phyloP scores from a whole-genome alignment of 2,329 filamentous ascomycete genomes.

The Chalaropsis thielavioides region DNA sequence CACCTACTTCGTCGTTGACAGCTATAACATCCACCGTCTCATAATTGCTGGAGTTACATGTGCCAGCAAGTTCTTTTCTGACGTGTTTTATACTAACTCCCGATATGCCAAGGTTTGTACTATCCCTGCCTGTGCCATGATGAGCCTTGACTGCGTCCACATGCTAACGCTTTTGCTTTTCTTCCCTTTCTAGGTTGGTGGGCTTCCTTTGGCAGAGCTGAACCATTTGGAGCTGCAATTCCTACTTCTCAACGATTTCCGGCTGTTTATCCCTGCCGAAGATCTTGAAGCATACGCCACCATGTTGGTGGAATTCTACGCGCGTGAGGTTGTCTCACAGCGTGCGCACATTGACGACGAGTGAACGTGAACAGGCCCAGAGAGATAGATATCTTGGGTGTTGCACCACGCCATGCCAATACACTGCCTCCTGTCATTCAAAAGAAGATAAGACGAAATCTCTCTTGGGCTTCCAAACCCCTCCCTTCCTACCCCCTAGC shows the following conservation, averaged over 20 bases:
- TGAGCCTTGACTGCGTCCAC: neutral
- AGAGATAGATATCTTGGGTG: neutral
- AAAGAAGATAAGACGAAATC: neutral
- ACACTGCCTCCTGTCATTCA: neutral
- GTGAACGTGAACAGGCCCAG: neutral
- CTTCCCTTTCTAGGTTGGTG: conserved; percentile 60
- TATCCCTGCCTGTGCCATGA: neutral
- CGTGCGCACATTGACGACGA: neutral
- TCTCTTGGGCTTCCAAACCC: neutral
- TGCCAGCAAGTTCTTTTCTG: conserved; percentile 97
- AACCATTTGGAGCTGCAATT: conserved; percentile 97
- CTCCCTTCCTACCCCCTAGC: neutral
- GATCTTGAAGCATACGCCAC: conserved; percentile 95
- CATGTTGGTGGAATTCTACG: conserved; percentile 97
- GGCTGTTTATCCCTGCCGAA: conserved; percentile 81
- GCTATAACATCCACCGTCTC: conserved; percentile 94
- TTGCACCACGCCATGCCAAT: neutral
- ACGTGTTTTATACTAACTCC: conserved; percentile 98
- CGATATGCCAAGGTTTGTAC: conserved; percentile 85
- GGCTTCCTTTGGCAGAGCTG: conserved; percentile 76
- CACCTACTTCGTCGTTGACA: conserved; percentile 82
- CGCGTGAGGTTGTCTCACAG: conserved; percentile 59
- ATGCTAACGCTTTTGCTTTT: conserved; percentile 16
- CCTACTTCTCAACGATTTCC: conserved; percentile 86
- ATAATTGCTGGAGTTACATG: conserved; percentile 96